Evolutionary conservation across 2,329 filamentous ascomycete genomes (phyloP).

Genomic region (Fusarium subtropicale): DNA sequence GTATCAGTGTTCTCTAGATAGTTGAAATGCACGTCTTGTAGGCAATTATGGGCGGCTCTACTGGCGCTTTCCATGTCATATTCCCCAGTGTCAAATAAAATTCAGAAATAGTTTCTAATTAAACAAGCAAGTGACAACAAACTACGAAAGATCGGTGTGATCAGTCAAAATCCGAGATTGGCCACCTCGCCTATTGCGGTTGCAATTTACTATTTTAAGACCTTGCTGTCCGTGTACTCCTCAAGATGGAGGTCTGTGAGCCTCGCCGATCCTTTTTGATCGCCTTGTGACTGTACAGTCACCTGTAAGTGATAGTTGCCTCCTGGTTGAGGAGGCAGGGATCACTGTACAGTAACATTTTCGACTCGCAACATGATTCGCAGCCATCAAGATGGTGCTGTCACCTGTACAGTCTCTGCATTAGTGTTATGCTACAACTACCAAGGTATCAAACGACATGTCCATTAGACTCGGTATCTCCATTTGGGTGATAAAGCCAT

Average conservation of each 20-base stretch:
- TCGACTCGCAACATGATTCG: neutral
- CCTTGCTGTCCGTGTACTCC: neutral
- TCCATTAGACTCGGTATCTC: fast-evolving
- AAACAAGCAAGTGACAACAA: neutral
- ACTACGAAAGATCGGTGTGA: neutral
- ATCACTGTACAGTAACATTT: neutral
- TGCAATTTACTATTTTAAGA: neutral
- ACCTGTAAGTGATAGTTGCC: neutral
- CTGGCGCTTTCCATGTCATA: too few species aligned
- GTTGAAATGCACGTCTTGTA: neutral
- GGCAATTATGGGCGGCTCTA: too few species aligned
- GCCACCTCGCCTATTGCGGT: neutral
- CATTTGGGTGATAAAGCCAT: neutral
- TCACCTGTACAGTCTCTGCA: conserved; percentile 17
- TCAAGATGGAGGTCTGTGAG: neutral
- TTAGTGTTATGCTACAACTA: neutral
- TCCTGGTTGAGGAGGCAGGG: neutral
- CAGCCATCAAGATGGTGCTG: neutral
- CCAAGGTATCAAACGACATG: neutral
- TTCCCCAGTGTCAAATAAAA: neutral
- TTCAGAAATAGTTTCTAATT: neutral
- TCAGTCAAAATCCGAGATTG: neutral
- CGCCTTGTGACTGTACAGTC: neutral
- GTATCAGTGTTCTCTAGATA: conserved; percentile 24
- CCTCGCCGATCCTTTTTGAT: neutral